phyloP scores from a whole-genome alignment of 805 yeast species.

The Metschnikowia sp. region DNA sequence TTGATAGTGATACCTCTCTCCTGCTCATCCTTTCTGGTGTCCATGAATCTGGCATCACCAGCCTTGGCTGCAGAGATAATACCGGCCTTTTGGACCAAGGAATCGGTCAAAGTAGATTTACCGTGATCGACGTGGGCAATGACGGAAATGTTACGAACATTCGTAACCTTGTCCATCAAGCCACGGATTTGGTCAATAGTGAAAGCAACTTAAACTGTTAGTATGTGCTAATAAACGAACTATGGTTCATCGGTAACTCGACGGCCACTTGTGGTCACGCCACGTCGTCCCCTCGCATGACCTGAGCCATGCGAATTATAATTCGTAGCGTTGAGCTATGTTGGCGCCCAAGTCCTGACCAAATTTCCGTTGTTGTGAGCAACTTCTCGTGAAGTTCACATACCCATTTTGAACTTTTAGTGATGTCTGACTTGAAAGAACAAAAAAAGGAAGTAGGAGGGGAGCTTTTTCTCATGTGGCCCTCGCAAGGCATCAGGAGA shows the following conservation, averaged over 20 bases:
- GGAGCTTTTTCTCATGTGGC: constrained; percentile 18
- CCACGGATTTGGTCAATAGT: constrained; percentile 86
- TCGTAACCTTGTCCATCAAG: constrained; percentile 99
- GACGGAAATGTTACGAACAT: constrained; percentile 99
- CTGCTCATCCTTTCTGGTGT: constrained; percentile 99
- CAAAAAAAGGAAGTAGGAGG: constrained; percentile 21
- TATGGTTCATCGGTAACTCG: too few relatives aligned
- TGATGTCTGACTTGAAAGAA: constrained; percentile 23
- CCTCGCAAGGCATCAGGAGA: constrained; percentile 22
- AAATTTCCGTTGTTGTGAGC: background rate
- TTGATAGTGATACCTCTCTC: constrained; percentile 99
- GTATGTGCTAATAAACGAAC: too few relatives aligned
- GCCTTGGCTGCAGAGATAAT: constrained; percentile 99
- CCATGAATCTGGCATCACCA: constrained; percentile 99
- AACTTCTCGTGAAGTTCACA: constrained; percentile 16
- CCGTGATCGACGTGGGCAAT: constrained; percentile 99
- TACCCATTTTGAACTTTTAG: constrained; percentile 36
- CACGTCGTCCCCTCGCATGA: too few relatives aligned
- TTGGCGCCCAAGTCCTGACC: background rate
- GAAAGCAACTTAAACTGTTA: constrained; percentile 39
- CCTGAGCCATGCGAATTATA: too few relatives aligned
- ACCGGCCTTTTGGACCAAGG: constrained; percentile 99
- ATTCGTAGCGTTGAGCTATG: too few relatives aligned
- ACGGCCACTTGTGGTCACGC: too few relatives aligned
- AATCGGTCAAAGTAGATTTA: constrained; percentile 98